Conservation (phyloP, 78 protist species). For the Acrasis kona region DNA sequence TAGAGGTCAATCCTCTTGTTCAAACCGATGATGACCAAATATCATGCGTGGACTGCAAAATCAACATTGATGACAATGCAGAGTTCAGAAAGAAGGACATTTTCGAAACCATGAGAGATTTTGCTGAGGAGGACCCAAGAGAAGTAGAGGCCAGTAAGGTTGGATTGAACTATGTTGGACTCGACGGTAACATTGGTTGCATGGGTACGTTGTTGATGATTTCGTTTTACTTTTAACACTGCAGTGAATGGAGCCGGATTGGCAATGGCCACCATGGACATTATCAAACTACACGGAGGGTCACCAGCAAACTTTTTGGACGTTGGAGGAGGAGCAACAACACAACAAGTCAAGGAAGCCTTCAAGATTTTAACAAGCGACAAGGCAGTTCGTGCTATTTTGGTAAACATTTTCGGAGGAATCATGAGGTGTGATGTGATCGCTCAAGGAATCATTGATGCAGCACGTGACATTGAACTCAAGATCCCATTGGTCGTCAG, state of each 20-base stretch:
- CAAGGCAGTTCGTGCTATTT: slow-evolving; percentile 57
- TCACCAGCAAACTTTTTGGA: slow-evolving; percentile 97
- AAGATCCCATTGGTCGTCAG: slow-evolving; percentile 73
- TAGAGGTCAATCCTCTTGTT: slow-evolving; percentile 95
- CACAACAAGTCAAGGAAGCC: slow-evolving; percentile 73
- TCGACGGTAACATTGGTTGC: slow-evolving; percentile 97
- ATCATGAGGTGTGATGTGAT: slow-evolving; percentile 82
- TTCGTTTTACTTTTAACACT: not conserved
- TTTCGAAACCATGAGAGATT: slow-evolving; percentile 77
- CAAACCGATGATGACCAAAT: slow-evolving; percentile 59
- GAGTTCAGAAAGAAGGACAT: slow-evolving; percentile 83
- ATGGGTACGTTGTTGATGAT: slow-evolving; percentile 28
- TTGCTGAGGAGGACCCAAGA: slow-evolving; percentile 79
- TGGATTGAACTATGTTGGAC: slow-evolving; percentile 90
- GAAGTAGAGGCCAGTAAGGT: slow-evolving; percentile 82
- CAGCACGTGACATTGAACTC: slow-evolving; percentile 40
- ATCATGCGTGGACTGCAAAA: slow-evolving; percentile 84
- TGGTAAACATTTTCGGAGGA: slow-evolving; percentile 93
- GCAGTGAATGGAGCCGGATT: slow-evolving; percentile 97
- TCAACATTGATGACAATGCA: slow-evolving; percentile 96
- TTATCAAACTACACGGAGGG: slow-evolving; percentile 83
- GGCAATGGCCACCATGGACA: slow-evolving; percentile 99
- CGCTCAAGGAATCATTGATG: slow-evolving; percentile 82
- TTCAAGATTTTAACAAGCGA: slow-evolving; percentile 76
- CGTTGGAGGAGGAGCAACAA: slow-evolving; percentile 94